phyloP scores from a whole-genome alignment of 106 monocot species.

The Apostasia ramifera region DNA sequence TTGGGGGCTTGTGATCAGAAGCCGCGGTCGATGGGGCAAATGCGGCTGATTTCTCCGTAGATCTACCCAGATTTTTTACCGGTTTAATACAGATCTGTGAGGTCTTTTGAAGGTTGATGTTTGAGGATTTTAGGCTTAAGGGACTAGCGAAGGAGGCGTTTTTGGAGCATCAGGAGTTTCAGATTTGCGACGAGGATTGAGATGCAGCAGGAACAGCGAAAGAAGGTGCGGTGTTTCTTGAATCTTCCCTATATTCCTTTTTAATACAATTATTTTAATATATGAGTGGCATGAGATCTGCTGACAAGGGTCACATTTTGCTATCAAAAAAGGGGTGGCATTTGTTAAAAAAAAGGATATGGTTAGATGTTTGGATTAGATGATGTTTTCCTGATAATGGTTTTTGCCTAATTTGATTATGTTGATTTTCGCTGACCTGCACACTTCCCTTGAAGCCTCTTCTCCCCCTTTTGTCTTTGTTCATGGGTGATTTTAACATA shows the following conservation, averaged over 20 bases:
- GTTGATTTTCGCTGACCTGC: no score
- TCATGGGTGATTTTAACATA: no score
- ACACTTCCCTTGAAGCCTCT: no score
- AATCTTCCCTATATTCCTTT: background rate
- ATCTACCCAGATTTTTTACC: background rate
- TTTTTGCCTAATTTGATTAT: no score
- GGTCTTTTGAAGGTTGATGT: background rate
- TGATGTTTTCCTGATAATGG: no score
- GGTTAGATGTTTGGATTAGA: no score
- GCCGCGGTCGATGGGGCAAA: conserved; percentile 20
- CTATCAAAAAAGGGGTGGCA: no score
- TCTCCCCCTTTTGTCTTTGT: no score
- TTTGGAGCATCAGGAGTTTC: no score
- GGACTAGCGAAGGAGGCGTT: background rate
- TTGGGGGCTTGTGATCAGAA: conserved; percentile 13
- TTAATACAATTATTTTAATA: background rate
- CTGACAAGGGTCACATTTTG: background rate
- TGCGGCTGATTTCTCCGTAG: conserved; percentile 16
- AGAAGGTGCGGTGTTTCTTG: conserved; percentile 6
- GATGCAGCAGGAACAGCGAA: conserved; percentile 16
- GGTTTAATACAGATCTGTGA: background rate
- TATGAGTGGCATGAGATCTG: background rate
- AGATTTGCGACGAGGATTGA: no score
- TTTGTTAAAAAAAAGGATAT: no score
- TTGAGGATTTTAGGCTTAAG: background rate